Conservation (phyloP, 192 early-diverging fungal species). For the Backusella tuberculispora region DNA sequence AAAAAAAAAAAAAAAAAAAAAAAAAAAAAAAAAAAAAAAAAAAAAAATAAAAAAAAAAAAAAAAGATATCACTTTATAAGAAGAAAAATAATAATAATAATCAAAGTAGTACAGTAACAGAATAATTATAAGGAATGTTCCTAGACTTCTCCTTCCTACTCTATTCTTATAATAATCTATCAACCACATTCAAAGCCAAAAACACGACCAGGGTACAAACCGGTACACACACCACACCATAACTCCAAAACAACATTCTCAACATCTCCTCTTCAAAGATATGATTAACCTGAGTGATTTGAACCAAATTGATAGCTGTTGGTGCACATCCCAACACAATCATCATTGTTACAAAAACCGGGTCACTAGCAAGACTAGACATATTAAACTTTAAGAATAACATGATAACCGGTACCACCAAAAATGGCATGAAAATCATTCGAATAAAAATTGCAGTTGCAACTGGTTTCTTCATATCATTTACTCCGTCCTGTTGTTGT, state of each 20-base stretch:
- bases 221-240: slow-evolving; percentile 54
- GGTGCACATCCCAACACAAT: slow-evolving; percentile 68
- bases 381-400: slow-evolving; percentile 28
- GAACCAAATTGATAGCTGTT: slow-evolving; percentile 76
- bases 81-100: not conserved
- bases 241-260: slow-evolving; percentile 70
- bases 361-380: slow-evolving; percentile 61
- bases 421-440: slow-evolving; percentile 43
- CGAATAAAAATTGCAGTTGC: slow-evolving; percentile 38
- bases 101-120: not conserved
- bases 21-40: too few relatives aligned
- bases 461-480: slow-evolving; percentile 43
- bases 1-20: too few relatives aligned
- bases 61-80: too few relatives aligned
- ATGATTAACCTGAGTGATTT: slow-evolving; percentile 68
- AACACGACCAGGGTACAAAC: slow-evolving; percentile 38
- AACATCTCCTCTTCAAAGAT: slow-evolving; percentile 74
- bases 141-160: not conserved
- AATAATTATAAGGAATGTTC: not conserved
- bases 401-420: slow-evolving; percentile 44
- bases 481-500: slow-evolving; percentile 2
- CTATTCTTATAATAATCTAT: slow-evolving; percentile 20
- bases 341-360: slow-evolving; percentile 67
- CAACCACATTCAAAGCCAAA: slow-evolving; percentile 38
- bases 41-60: too few relatives aligned